Evolutionary conservation across 139 green algal species (phyloP), one percentile per base, ranked within the genome.

Genomic region (Chlorella sp.): DNA sequence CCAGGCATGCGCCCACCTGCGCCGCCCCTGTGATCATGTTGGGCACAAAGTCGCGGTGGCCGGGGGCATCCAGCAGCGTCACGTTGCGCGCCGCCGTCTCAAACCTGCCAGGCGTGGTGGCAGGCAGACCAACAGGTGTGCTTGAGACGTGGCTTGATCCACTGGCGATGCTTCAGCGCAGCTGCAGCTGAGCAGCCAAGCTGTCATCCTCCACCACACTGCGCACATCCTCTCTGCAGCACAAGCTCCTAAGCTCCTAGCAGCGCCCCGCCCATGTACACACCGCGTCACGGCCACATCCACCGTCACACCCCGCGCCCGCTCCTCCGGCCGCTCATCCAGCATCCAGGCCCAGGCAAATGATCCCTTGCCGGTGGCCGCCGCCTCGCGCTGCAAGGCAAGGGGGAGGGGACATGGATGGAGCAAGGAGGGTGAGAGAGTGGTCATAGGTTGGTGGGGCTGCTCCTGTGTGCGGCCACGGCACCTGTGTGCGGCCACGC

Each of bases 281-380:
- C 60, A 79, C 79, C 83, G 74, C 0, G 92, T 89, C 64, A 94
- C 92, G 1, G 96, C 96, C n/a, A 99, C 94, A 84, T 98, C 96
- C 38, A 98, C 95, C 3, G 97, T 99, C 20, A 99, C 96, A 0
- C 97, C 97, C 0, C 97, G 87, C 39, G 88, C 91, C 6, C 97
- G 88, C 90, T 99, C 97, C 80, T 98, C 95, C 3, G 95, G 93
- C 56, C 95, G 87, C 88, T 98, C 96, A 78, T 99, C 97, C 73
- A 99, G 91, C 85, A 98, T 91, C 96, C 96, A 99, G 6, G 97
- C 97, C 94, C 95, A 99, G 1, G 93, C 91, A 84, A 99, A 99
- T n/a, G 96, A 99, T 11, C 74, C 71, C 91, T 98, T 98, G 60
- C 97, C 97, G 12, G 87, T 90, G 63, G 90, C 90, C 15, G 93